A percentile compares a stretch with the other conserved stretches of the same genome.
Evolutionary conservation across 345 rosid genomes (phyloP).

Genomic region (Turnera subulata): DNA sequence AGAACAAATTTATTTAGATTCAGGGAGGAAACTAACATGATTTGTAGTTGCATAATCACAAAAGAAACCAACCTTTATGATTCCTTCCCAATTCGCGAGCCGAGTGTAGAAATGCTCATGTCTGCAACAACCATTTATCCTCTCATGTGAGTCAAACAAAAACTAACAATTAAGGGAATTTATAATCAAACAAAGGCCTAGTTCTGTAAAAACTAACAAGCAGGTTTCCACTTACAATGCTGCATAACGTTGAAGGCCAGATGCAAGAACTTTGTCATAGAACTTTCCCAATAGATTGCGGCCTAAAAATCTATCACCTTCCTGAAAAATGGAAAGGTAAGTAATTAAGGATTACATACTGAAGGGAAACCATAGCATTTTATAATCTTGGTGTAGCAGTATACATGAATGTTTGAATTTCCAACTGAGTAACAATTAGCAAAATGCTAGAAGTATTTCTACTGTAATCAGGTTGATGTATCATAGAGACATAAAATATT

Average conservation of each 20-base stretch:
- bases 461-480: too few species aligned
- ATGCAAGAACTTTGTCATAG: constrained; percentile 77
- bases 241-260: constrained; percentile 92
- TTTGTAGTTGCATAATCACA: constrained; percentile 3
- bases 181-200: not conserved
- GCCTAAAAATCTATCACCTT: constrained; percentile 78
- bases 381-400: too few species aligned
- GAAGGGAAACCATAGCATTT: too few species aligned
- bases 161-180: too few species aligned
- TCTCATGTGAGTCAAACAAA: too few species aligned
- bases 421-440: too few species aligned
- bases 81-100: constrained; percentile 96
- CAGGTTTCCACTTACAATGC: constrained; percentile 65
- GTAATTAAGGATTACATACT: too few species aligned
- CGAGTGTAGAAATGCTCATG: constrained; percentile 79
- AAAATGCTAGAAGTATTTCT: too few species aligned
- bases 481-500: too few species aligned
- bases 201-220: too few species aligned
- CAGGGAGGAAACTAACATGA: not conserved
- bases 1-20: constrained; percentile 12
- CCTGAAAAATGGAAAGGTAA: constrained; percentile 42
- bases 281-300: constrained; percentile 62
- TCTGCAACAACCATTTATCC: too few species aligned
- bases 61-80: constrained; percentile 53
- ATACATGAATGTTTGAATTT: constrained; percentile 4